Percentiles rank a stretch among this genome's conserved stretches.
These are phyloP conservation scores for Nicotiana benthamiana DNA, from an alignment of 257 asterid genomes.

Conservation along the genomic window DNA sequence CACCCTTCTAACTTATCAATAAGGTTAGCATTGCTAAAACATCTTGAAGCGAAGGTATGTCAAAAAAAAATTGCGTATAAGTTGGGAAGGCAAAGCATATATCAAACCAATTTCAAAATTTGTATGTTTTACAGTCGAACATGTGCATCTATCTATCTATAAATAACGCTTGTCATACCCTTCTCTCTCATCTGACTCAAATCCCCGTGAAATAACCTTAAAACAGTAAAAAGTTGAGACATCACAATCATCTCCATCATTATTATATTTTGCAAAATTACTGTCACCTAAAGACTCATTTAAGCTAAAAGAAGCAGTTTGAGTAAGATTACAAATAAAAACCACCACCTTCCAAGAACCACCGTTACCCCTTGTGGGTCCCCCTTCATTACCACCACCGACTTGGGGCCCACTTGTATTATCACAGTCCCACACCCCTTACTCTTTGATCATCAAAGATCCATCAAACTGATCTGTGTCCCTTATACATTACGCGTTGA, in stretches of 20 bases:
- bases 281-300: neutral
- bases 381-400: neutral
- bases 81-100: too few species aligned
- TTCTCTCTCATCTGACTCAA: neutral
- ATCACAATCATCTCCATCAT: neutral
- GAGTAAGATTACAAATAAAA: neutral
- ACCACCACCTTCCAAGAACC: neutral
- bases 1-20: too few species aligned
- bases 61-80: too few species aligned
- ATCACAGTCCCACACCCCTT: slow-evolving; percentile 8
- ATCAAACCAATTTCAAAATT: too few species aligned
- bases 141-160: too few species aligned
- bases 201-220: neutral
- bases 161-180: neutral
- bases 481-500: slow-evolving; percentile 53
- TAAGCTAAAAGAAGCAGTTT: neutral
- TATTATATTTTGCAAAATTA: neutral
- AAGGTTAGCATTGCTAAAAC: too few species aligned
- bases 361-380: neutral
- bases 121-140: too few species aligned
- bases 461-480: slow-evolving; percentile 26
- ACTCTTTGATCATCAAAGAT: neutral
- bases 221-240: neutral
- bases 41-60: too few species aligned
- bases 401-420: neutral